Conservation (phyloP, 768 basidiomycete genomes). For the Tricholoma terreum region DNA sequence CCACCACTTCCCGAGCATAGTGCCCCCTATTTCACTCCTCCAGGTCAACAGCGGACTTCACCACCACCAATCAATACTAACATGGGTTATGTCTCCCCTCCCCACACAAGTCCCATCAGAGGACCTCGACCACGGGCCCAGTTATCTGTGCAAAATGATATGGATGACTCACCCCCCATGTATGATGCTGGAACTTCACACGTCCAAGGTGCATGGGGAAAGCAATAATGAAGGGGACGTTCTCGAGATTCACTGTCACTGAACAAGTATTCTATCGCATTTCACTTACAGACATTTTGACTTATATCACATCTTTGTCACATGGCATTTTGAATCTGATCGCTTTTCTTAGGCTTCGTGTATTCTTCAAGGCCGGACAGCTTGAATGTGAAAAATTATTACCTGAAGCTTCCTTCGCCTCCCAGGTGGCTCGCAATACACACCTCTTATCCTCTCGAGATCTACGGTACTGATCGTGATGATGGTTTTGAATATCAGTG, state of each 20-base stretch:
- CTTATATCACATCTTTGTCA: background rate
- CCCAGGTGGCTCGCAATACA: no score
- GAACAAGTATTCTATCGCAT: background rate
- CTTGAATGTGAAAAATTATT: no score
- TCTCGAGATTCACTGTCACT: no score
- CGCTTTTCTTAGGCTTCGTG: no score
- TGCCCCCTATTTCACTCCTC: slow-evolving; percentile 21
- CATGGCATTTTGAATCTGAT: background rate
- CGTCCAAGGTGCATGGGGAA: slow-evolving; percentile 53
- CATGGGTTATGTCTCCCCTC: slow-evolving; percentile 17
- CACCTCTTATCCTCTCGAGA: no score
- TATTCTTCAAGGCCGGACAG: no score
- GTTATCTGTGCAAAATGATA: slow-evolving; percentile 23
- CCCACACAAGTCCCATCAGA: slow-evolving; percentile 37
- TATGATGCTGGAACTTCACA: slow-evolving; percentile 57
- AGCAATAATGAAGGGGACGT: slow-evolving; percentile 23
- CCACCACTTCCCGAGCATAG: slow-evolving; percentile 32
- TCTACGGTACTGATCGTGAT: no score
- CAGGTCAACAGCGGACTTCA: slow-evolving; percentile 19
- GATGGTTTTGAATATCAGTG: no score
- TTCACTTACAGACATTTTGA: background rate
- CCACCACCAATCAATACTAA: slow-evolving; percentile 41
- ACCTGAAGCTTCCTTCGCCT: no score
- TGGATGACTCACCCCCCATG: slow-evolving; percentile 59
- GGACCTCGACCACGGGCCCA: slow-evolving; percentile 40